Evolutionary conservation across 2,329 filamentous ascomycete species (phyloP).

Genomic region (Furcasterigmium sp.): DNA sequence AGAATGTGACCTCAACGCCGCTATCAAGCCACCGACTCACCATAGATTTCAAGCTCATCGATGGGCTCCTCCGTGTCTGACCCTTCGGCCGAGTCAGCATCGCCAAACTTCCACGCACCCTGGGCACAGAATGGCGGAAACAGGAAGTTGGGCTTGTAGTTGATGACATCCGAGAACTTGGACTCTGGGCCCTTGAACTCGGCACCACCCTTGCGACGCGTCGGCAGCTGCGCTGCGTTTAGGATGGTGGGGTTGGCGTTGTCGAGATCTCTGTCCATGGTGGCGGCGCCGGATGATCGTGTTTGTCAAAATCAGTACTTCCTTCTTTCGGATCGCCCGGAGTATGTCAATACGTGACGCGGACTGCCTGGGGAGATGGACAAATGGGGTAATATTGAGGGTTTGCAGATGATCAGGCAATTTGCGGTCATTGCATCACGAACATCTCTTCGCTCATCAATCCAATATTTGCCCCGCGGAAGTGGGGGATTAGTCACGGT

Average conservation of each 20-base stretch:
- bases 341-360: too few relatives aligned
- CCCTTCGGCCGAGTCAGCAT: conserved; percentile 45
- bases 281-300: background rate
- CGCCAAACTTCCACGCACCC: conserved; percentile 28
- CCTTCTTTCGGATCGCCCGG: too few relatives aligned
- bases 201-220: conserved; percentile 52
- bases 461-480: background rate
- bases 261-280: conserved; percentile 42
- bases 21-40: conserved; percentile 49
- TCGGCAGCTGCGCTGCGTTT: conserved; percentile 82
- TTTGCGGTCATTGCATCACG: too few relatives aligned
- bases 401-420: too few relatives aligned
- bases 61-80: conserved; percentile 68
- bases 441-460: background rate
- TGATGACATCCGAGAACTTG: conserved; percentile 40
- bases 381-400: too few relatives aligned
- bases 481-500: background rate
- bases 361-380: too few relatives aligned
- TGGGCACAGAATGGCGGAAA: conserved; percentile 29
- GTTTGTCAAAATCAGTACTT: too few relatives aligned
- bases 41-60: conserved; percentile 95
- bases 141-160: conserved; percentile 39
- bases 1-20: too few relatives aligned
- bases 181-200: conserved; percentile 41
- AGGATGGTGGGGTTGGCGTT: conserved; percentile 95